Conservation (phyloP, 345 rosid species). For the Odontarrhena argentea region DNA sequence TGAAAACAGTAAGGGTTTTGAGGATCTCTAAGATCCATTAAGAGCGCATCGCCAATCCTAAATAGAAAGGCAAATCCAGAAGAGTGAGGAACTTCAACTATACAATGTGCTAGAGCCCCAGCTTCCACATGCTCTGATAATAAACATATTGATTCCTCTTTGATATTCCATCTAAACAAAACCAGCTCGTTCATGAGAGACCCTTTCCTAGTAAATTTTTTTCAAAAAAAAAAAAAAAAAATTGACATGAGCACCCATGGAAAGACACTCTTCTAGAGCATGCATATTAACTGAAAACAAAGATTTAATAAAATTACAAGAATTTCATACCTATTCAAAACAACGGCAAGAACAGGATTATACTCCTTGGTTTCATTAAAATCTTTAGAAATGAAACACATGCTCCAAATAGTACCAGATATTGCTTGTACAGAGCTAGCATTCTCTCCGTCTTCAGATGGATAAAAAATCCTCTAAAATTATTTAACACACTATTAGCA, state of each 20-base stretch:
- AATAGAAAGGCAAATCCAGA: constrained; percentile 87
- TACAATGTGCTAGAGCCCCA: constrained; percentile 76
- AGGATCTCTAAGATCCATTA: constrained; percentile 96
- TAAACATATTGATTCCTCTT: constrained; percentile 53
- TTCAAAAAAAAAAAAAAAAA: constrained; percentile 39
- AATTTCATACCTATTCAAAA: constrained; percentile 76
- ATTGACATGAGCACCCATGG: constrained; percentile 35
- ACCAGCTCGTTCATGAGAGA: constrained; percentile 65
- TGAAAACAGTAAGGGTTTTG: constrained; percentile 66
- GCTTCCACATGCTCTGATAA: constrained; percentile 65
- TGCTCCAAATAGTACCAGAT: constrained; percentile 96
- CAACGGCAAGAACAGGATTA: constrained; percentile 81
- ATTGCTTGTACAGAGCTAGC: constrained; percentile 45
- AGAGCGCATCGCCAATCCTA: constrained; percentile 88
- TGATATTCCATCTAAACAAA: constrained; percentile 69
- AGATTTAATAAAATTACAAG: constrained; percentile 36
- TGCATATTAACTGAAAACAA: constrained; percentile 26
- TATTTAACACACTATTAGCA: constrained; percentile 29
- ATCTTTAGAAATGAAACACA: constrained; percentile 83
- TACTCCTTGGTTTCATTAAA: constrained; percentile 59
- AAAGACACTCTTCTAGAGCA: constrained; percentile 29
- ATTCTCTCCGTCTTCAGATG: constrained; percentile 65
- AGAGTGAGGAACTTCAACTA: constrained; percentile 86
- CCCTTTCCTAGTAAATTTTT: constrained; percentile 57
- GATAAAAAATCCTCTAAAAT: constrained; percentile 73